phyloP scores from a whole-genome alignment of 1,139 yeast genomes.

The Diutina sp. region DNA sequence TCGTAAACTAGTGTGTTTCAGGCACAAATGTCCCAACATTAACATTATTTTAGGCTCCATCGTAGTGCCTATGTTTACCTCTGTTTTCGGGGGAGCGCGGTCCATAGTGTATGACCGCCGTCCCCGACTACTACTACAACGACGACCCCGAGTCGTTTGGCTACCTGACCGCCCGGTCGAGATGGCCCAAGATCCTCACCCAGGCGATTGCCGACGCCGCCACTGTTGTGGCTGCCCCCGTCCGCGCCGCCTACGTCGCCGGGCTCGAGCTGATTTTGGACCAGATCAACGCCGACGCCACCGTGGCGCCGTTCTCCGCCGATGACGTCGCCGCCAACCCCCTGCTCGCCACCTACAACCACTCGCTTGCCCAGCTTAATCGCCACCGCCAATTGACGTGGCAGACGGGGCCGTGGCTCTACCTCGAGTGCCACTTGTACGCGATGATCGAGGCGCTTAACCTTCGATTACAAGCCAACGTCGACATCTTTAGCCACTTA shows the following conservation, averaged over 20 bases:
- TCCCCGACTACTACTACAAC: conserved; percentile 22
- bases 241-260: conserved; percentile 21
- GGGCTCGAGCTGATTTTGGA: conserved; percentile 15
- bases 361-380: conserved; percentile 19
- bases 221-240: conserved; percentile 11
- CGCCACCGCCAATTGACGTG: conserved; percentile 35
- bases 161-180: conserved; percentile 55
- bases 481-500: conserved; percentile 60
- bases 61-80: background rate
- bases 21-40: too few species aligned
- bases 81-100: background rate
- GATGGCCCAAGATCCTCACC: conserved; percentile 81
- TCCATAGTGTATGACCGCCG: background rate
- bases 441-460: conserved; percentile 20
- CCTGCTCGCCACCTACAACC: conserved; percentile 25
- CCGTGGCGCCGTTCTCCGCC: conserved; percentile 25
- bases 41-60: background rate
- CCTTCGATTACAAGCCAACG: conserved; percentile 17
- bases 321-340: conserved; percentile 5
- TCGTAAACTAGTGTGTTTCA: too few species aligned
- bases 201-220: conserved; percentile 53
- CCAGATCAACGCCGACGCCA: conserved; percentile 25
- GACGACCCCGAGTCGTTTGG: conserved; percentile 73
- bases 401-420: conserved; percentile 90
- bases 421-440: conserved; percentile 75